Evolutionary conservation across 306 rosid genomes (phyloP).

Genomic region (Betula pendula): DNA sequence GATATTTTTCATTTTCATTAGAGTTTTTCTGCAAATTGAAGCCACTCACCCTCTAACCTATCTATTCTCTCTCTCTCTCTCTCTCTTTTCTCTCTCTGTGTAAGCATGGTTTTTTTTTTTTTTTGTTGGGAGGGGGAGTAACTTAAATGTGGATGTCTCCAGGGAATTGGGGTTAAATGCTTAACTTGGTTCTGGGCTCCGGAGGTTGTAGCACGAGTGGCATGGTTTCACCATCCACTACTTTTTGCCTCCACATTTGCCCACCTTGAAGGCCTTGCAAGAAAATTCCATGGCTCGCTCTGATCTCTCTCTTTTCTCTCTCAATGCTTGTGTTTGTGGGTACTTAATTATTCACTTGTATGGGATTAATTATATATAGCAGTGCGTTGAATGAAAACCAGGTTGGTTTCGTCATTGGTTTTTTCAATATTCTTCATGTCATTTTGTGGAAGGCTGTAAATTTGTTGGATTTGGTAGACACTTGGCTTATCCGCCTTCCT

Average conservation of each 20-base stretch:
- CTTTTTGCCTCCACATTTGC: conserved; percentile 70
- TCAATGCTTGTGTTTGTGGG: conserved; percentile 10
- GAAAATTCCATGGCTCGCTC: conserved; percentile 49
- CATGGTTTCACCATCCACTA: conserved; percentile 74
- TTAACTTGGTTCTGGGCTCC: too few species aligned
- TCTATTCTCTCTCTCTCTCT: too few species aligned
- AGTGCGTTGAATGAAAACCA: neutral
- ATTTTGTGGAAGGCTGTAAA: neutral
- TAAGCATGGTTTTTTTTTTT: too few species aligned
- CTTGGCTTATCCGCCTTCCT: too few species aligned
- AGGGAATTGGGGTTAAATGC: too few species aligned
- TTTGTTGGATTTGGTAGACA: neutral
- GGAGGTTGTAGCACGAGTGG: conserved; percentile 68
- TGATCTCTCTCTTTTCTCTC: conserved; percentile 2
- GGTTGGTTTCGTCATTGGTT: neutral
- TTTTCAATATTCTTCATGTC: neutral
- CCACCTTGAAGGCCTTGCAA: conserved; percentile 64
- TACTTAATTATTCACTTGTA: conserved; percentile 7
- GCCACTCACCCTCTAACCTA: too few species aligned
- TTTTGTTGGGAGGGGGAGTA: too few species aligned
- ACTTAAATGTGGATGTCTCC: too few species aligned
- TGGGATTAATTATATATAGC: neutral
- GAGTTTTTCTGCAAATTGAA: too few species aligned
- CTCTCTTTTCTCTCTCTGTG: too few species aligned
- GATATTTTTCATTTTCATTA: too few species aligned